Base-by-base conservation (phyloP, 2,329 filamentous ascomycete genomes). In the Geosmithia putterillii region DNA sequence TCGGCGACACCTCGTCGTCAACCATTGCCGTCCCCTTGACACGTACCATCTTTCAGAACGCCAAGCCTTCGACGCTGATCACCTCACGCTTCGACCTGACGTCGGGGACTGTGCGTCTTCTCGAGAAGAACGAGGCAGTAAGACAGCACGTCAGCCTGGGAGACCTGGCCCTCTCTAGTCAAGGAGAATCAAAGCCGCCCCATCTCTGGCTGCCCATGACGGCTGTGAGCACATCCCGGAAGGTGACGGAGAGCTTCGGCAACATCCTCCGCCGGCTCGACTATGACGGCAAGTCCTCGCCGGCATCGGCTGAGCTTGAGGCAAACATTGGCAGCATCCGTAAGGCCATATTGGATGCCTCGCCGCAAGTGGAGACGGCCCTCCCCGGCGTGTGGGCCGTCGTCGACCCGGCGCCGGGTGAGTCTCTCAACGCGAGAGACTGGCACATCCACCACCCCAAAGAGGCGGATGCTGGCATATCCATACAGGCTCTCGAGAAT, bases 1-100 rank as follows among this genome's bases (percentile, higher is more conserved):
- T 69, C 15, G 62, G 61, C 7, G 52, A 47, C 38, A 9, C 28
- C 10, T 32, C 28, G 10, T 53, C 55, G 10, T 56, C 60, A 3
- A 22, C 28, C 7, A 58, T 73, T 43, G 76, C 70, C 6, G 46
- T 89, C 2, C 85, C 85, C 2, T 64, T 92, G 21, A 81, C 86
- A 36, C 86, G 87, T 53, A 94, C 86, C 0, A 64, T 87, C 7
- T 92, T 92, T 54, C 74, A 79, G 35, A 90, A 81, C 47, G 82
- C 79, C 39, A 68, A 65, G 21, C 65, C 65, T 1, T 79, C 79
- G 2, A 83, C 78, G 1, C 60, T 86, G 7, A 54, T 73, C 22
- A 62, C 65, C 2, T 54, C 55, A 10, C 51, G 55, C 9, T 58
- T 58, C 42, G 51, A 59, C 32, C 42, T 62, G 23, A 50, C 38